phyloP scores from a whole-genome alignment of 805 yeast genomes.

The Starmerella sirachaensis region DNA sequence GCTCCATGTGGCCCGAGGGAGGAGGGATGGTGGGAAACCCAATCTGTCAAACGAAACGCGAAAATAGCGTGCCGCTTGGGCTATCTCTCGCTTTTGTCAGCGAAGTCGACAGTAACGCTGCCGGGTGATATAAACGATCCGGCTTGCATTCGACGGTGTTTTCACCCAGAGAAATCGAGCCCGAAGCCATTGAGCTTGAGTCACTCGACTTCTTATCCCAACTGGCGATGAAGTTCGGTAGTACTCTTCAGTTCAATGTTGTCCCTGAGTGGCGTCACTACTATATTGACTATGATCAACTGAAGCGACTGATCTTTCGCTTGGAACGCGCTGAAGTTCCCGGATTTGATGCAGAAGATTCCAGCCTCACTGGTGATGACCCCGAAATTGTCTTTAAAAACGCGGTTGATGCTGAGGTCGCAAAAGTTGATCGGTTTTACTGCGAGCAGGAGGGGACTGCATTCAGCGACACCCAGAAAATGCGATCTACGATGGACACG shows the following conservation, averaged over 20 bases:
- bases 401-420: constrained; percentile 67
- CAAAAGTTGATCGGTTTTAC: constrained; percentile 67
- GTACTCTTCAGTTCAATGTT: constrained; percentile 89
- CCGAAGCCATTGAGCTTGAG: constrained; percentile 5
- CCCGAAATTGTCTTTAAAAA: constrained; percentile 49
- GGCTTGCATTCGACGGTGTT: not conserved
- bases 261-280: constrained; percentile 97
- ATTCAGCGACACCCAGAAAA: constrained; percentile 35
- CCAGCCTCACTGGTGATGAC: constrained; percentile 32
- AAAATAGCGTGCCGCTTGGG: no score
- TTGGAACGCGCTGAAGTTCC: constrained; percentile 53
- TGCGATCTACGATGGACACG: not conserved
- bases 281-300: constrained; percentile 77
- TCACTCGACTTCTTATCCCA: no score
- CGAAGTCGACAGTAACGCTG: no score
- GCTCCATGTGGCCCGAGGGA: no score
- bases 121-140: no score
- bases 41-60: no score
- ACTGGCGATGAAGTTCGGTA: constrained; percentile 92
- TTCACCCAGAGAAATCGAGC: constrained; percentile 10
- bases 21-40: no score
- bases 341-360: constrained; percentile 23
- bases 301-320: constrained; percentile 73
- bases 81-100: no score
- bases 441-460: constrained; percentile 50